Evolutionary conservation across 2,329 filamentous ascomycete species (phyloP).

Genomic region (Teratosphaeria zuluensis): DNA sequence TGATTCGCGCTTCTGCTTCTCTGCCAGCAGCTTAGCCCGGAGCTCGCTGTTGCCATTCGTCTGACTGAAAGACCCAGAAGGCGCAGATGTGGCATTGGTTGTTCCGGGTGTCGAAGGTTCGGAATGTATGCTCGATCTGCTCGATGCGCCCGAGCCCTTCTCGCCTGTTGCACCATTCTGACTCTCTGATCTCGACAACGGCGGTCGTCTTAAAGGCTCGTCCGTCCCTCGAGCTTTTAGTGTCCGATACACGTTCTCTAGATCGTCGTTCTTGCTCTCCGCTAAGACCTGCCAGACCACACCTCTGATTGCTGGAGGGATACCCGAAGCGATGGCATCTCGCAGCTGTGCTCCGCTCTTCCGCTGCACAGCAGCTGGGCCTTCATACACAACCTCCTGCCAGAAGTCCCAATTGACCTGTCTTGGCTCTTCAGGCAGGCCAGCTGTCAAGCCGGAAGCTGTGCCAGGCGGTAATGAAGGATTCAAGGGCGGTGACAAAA

Average conservation of each 20-base stretch:
- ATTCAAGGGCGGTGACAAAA: constrained; percentile 53
- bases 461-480: constrained; percentile 72
- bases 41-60: constrained; percentile 39
- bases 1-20: constrained; percentile 68
- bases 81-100: constrained; percentile 31
- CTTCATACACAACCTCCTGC: constrained; percentile 93
- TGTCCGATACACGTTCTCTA: constrained; percentile 80
- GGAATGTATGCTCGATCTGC: constrained; percentile 76
- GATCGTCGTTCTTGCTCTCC: constrained; percentile 84
- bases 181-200: constrained; percentile 11
- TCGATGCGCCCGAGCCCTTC: constrained; percentile 61
- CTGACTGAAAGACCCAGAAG: constrained; percentile 13
- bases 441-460: constrained; percentile 67
- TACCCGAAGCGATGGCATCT: constrained; percentile 81
- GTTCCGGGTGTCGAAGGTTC: constrained; percentile 56
- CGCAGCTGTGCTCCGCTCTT: constrained; percentile 86
- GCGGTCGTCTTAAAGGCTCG: constrained; percentile 7
- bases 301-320: constrained; percentile 89
- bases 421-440: constrained; percentile 59
- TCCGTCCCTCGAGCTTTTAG: constrained; percentile 71
- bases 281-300: constrained; percentile 98
- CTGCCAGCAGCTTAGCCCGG: constrained; percentile 57
- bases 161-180: constrained; percentile 45
- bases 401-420: constrained; percentile 98
- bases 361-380: constrained; percentile 75